Evolutionary conservation across 169 alveolate species (phyloP), one percentile per base, ranked within the genome.

Genomic region (Eimeria necatrix): DNA sequence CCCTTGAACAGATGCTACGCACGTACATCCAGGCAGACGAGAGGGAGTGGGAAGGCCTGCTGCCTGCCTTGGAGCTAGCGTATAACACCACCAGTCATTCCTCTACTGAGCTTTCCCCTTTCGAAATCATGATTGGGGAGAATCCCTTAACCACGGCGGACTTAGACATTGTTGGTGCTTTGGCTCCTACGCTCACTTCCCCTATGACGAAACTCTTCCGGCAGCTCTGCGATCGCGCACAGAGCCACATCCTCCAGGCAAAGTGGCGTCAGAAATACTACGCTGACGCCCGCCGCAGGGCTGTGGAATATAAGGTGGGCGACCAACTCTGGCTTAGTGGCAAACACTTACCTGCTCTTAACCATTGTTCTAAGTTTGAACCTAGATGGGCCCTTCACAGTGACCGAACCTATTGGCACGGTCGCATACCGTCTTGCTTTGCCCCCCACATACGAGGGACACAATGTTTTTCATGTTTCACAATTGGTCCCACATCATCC

Each of bases 81-180:
- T 64, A 64, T n/a, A n/a, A 64, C 74, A 16, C 41, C 74, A 10
- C 41, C 20, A 16, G 20, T 16, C 74, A 64, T n/a, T 16, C 20
- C 12, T 16, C 41, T 64, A n/a, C 74, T n/a, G 26, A n/a, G 74
- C 74, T 64, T 64, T 64, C 74, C 4, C 41, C 74, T 20, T 64
- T 64, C 16, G 74, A 64, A n/a, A n/a, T 64, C 24, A n/a, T 64
- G 74, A 64, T 64, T 64, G 41, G 24, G 20, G 74, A 64, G 74
- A 64, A 64, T 64, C 32, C 74, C 20, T n/a, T 64, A 20, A 10
- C 41, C 6, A n/a, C 74, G 16, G 74, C 74, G 9, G 24, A 20
- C 26, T n/a, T 64, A 8, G 74, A 64, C 16, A 64, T 8, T 64
- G 74, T 64, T 12, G 74, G 26, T 53, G 61, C 61, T n/a, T n/a